Evolutionary conservation across 805 yeast species (phyloP), one percentile per base, ranked within the genome.

Genomic region (Lipomyces sp.): DNA sequence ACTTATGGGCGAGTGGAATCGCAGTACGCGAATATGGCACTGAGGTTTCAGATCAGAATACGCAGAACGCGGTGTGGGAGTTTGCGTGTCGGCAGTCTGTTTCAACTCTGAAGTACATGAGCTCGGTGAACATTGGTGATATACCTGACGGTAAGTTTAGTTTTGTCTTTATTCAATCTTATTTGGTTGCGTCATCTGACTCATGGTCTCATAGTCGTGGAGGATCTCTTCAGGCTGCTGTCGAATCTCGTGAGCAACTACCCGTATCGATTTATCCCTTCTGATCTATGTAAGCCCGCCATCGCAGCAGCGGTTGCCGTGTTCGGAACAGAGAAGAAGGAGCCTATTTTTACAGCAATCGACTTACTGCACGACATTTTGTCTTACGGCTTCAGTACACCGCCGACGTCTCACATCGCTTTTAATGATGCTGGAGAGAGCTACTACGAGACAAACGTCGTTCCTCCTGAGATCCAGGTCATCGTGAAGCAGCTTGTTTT

Each of bases 221-320:
- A 91, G 68, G 96, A 90, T 70, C 90, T 83, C 65, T 86, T 83
- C 75, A 73, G 90, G 55, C 82, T 87, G 84, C 74, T 83, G 70
- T 74, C 77, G 55, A 95, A 88, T 64, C 71, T 87, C 45, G 68
- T 89, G 45, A 84, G 84, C 84, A 86, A 79, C 63, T 85, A 77
- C 65, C 87, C 89, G 0, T 68, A 74, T 47, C 70, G 77, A 54
- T 72, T 81, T 39, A 72, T 81, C 13, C 67, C 72, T 46, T 65
- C 71, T 26, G 69, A 71, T 42, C 46, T 68, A 42, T 56, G 69
- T 34, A 46, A 53, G 28, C 77, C 80, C 3, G 71, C 82, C 1
- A 74, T 81, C 53, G 79, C 83, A 42, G 77, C 85, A 2, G 77
- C 87, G 2, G 62, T 85, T 34, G 71, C 75, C 47, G 76, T 80